Base-by-base conservation (phyloP, 768 basidiomycete species). In the Mycena maculata region DNA sequence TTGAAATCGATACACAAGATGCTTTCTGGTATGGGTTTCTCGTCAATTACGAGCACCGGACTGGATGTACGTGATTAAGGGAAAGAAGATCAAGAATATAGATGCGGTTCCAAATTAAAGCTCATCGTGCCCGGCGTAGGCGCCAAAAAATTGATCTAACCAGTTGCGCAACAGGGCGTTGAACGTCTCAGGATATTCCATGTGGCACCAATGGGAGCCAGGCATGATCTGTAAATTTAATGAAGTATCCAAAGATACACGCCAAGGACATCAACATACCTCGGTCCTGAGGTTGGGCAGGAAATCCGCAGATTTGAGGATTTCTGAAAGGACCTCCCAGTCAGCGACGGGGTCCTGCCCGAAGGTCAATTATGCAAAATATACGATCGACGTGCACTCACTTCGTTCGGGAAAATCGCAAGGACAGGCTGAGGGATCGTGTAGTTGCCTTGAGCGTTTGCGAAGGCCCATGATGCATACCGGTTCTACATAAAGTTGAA, bases 191-290 rank as follows among this genome's bases (percentile, higher is more conserved):
- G 90, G 86, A 64, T 83, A 74, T 73, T 92, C 91, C 22, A 92
- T 77, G 39, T 92, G 91, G 11, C 85, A 80, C 90, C 91, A 92
- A 74, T 92, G 91, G 6, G 87, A 84, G 0, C 86, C 86, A 9
- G 77, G 73, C 60, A 91, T 77, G 3, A 80, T 77, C 88, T 89
- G 59, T 13, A 22, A 4, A 31, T 18, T n/a, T 11, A n/a, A n/a
- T 36, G 58, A 20, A 28, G 30, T n/a, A 63, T 33, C 33, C 30
- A 11, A 27, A 45, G 36, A 48, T 6, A 6, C 33, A 36, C 13
- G 33, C 33, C n/a, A 60, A 33, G 22, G 31, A 22, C 38, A 33
- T 38, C 9, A 11, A 59, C 61, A 13, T 58, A 86, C 84, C 75
- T 83, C 73, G 3, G 79, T 80, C 12, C 78, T 81, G 9, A 83